Evolutionary conservation across 2,329 filamentous ascomycete genomes (phyloP).

Genomic region (Xylaria sp.): DNA sequence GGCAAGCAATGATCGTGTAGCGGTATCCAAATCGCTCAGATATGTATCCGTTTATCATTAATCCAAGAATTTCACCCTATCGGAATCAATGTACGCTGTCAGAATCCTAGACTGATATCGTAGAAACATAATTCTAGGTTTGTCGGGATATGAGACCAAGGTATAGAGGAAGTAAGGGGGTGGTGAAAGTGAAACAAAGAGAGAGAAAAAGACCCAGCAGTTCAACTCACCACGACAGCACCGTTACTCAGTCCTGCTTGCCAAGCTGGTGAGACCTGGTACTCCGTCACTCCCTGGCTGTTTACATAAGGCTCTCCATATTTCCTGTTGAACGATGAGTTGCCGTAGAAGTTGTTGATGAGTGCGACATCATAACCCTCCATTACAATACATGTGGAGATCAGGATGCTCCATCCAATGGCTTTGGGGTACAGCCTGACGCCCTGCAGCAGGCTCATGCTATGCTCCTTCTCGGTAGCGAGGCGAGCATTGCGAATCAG

Average conservation of each 20-base stretch:
- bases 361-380: slow-evolving; percentile 87
- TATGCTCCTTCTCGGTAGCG: slow-evolving; percentile 71
- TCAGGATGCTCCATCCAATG: slow-evolving; percentile 82
- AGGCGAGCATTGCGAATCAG: slow-evolving; percentile 59
- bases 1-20: slow-evolving; percentile 69
- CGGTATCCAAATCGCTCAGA: slow-evolving; percentile 76
- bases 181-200: background rate
- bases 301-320: slow-evolving; percentile 60
- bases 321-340: slow-evolving; percentile 67
- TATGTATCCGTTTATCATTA: slow-evolving; percentile 73
- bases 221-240: slow-evolving; percentile 48
- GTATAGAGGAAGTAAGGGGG: too few species aligned
- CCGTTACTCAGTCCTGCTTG: slow-evolving; percentile 70
- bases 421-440: slow-evolving; percentile 88
- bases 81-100: background rate
- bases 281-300: slow-evolving; percentile 54
- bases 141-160: background rate
- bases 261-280: slow-evolving; percentile 70
- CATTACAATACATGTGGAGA: slow-evolving; percentile 93
- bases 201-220: background rate
- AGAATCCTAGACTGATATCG: slow-evolving; percentile 5
- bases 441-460: slow-evolving; percentile 79
- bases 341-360: slow-evolving; percentile 81
- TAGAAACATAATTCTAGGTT: background rate
- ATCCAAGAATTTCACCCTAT: slow-evolving; percentile 72